Conservation (phyloP, 352 stramenopile species). For the Pythium aristosporum region DNA sequence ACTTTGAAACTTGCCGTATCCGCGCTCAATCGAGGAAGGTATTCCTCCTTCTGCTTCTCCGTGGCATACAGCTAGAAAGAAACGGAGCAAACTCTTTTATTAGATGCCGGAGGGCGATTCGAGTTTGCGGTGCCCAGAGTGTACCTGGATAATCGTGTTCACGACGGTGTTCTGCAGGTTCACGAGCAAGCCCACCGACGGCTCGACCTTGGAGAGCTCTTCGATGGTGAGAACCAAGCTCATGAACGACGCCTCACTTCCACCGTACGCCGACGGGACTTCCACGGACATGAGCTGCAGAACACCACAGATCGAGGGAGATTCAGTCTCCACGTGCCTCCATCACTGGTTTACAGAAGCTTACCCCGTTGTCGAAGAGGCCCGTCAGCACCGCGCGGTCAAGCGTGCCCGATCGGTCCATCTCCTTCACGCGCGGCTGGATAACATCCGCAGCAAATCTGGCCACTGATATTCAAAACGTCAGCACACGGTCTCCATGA, state of each 20-base stretch:
- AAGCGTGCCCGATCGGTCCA: slow-evolving; percentile 92
- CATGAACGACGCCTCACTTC: slow-evolving; percentile 95
- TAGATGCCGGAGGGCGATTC: background rate
- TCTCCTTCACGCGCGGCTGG: slow-evolving; percentile 85
- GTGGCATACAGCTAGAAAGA: slow-evolving; percentile 54
- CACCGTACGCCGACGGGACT: slow-evolving; percentile 92
- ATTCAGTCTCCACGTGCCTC: background rate
- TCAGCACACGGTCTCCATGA: background rate
- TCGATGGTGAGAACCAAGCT: slow-evolving; percentile 95
- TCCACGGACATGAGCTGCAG: slow-evolving; percentile 93
- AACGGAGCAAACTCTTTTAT: background rate
- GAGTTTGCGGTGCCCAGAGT: background rate
- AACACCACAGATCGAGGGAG: background rate
- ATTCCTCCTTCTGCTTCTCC: slow-evolving; percentile 84
- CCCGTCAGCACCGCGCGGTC: slow-evolving; percentile 84
- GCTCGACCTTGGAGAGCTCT: slow-evolving; percentile 96
- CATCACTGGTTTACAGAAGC: slow-evolving; percentile 3
- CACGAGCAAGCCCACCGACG: slow-evolving; percentile 92
- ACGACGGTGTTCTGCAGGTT: slow-evolving; percentile 95
- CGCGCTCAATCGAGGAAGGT: slow-evolving; percentile 76
- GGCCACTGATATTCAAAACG: slow-evolving; percentile 39
- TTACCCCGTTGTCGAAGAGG: slow-evolving; percentile 91
- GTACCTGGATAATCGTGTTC: slow-evolving; percentile 94
- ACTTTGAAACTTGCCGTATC: slow-evolving; percentile 50
- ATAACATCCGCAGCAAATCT: slow-evolving; percentile 87